Evolutionary conservation across 176 grass and related monocot species (phyloP), one percentile per base, ranked within the genome.

Genomic region (Oryza australiensis): DNA sequence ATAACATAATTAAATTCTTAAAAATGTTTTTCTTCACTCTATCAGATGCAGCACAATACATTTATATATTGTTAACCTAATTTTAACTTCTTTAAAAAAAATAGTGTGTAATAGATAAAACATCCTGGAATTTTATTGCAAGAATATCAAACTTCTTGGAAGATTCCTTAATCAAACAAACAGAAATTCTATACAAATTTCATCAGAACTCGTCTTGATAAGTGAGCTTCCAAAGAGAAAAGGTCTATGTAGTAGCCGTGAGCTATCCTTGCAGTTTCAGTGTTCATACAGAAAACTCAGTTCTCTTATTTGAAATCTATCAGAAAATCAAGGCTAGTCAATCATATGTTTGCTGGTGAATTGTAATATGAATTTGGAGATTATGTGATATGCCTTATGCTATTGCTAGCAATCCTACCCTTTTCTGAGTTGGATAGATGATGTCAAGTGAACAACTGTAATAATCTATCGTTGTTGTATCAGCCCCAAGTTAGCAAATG

Each of bases 391-490:
- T 53, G 16, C 23, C 20, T 53, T 20, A 20, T 53, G 16, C 48
- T 23, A 59, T 18, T 57, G 77, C 26, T 53, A 70, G 16, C 65
- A 35, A 57, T 67, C n/a, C 33, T 65, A 26, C 34, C 32, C 15
- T 37, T 37, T 63, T 53, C 78, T 6, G 5, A 60, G 34, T 72
- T 82, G 68, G 67, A 60, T 62, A 33, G 33, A 62, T 45, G 68
- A 41, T 82, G 15, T 62, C 79, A 82, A 82, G 67, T 72, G 22
- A 68, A 63, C n/a, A 45, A 60, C 60, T 42, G 18, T 62, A 30
- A 42, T 41, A 72, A 59, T 57, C 26, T 40, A 35, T 12, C 14
- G 45, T 79, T 73, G 55, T 4, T 49, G 27, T 48, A 65, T 34
- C 29, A 65, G 37, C 5, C 40, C 24, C 12, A 81, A 62, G 6